These are phyloP conservation scores for Arthrobotrys sphaeroides DNA, from an alignment of 2,329 filamentous ascomycete species.

Conservation along the genomic window DNA sequence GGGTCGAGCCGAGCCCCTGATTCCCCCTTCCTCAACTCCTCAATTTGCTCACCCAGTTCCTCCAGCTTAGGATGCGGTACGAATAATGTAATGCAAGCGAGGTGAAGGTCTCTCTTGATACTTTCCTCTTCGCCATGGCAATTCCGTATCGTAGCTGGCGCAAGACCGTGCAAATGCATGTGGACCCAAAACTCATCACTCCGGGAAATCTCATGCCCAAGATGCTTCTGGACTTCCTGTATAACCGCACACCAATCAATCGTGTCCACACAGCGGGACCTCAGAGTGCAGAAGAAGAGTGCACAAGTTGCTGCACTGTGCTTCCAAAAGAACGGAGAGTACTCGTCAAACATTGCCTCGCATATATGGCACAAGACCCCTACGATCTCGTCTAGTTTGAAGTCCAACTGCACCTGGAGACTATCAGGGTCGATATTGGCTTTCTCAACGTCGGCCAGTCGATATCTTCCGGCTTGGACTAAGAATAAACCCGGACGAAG, in stretches of 20 bases:
- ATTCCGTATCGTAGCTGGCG: not conserved
- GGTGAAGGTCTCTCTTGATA: not conserved
- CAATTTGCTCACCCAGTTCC: too few species aligned
- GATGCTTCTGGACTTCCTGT: not conserved
- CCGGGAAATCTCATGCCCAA: not conserved
- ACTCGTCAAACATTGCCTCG: not conserved
- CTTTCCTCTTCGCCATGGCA: not conserved
- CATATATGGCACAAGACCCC: not conserved
- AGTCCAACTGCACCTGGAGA: not conserved
- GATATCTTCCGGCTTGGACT: too few species aligned
- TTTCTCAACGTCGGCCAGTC: too few species aligned
- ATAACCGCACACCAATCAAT: not conserved
- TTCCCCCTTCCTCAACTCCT: not conserved
- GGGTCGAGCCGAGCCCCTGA: not conserved
- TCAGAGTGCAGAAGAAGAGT: not conserved
- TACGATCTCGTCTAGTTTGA: not conserved
- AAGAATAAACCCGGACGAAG: too few species aligned
- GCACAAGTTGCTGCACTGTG: not conserved
- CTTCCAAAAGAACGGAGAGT: not conserved
- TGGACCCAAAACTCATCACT: constrained; percentile 10
- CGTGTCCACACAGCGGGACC: not conserved
- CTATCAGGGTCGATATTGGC: not conserved
- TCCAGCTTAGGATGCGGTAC: not conserved
- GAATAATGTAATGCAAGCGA: not conserved
- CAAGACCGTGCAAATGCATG: not conserved